Evolutionary conservation across 768 basidiomycete species (phyloP).

Genomic region (Hericium rajendrae): DNA sequence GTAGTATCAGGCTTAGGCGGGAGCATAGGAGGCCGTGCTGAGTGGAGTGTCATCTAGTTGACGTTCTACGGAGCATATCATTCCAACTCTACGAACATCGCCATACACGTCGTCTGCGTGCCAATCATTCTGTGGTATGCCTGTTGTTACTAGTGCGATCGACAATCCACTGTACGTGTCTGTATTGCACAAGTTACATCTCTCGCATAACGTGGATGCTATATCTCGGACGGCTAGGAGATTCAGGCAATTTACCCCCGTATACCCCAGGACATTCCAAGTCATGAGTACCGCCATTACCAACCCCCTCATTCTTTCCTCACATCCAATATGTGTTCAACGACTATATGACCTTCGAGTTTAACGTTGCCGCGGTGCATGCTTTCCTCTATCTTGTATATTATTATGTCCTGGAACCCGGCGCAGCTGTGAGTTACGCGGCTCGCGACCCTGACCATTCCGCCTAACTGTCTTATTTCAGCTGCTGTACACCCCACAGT

Average conservation of each 20-base stretch:
- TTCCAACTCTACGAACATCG: slow-evolving; percentile 69
- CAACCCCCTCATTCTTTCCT: slow-evolving; percentile 34
- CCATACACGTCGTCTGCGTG: slow-evolving; percentile 80
- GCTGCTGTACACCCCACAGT: slow-evolving; percentile 75
- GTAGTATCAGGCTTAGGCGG: slow-evolving; percentile 3
- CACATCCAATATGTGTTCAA: slow-evolving; percentile 40
- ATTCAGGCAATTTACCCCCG: background rate
- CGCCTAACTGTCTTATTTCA: slow-evolving; percentile 22
- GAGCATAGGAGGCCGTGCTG: background rate
- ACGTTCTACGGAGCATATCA: slow-evolving; percentile 94
- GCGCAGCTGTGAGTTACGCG: slow-evolving; percentile 61
- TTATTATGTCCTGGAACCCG: slow-evolving; percentile 74
- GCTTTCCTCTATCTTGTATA: slow-evolving; percentile 57
- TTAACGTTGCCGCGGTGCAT: slow-evolving; percentile 55
- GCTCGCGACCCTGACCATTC: background rate
- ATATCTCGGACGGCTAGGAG: too few species aligned
- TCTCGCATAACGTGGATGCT: too few species aligned
- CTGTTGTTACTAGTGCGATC: background rate
- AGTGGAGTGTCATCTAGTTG: slow-evolving; percentile 38
- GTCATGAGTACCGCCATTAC: slow-evolving; percentile 35
- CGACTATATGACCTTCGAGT: slow-evolving; percentile 57
- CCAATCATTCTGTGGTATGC: slow-evolving; percentile 74
- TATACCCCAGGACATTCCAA: slow-evolving; percentile 45
- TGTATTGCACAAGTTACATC: too few species aligned
- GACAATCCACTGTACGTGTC: too few species aligned